Evolutionary conservation across 257 asterid genomes (phyloP), one percentile per base, ranked within the genome.

Genomic region (Salvia miltiorrhiza): DNA sequence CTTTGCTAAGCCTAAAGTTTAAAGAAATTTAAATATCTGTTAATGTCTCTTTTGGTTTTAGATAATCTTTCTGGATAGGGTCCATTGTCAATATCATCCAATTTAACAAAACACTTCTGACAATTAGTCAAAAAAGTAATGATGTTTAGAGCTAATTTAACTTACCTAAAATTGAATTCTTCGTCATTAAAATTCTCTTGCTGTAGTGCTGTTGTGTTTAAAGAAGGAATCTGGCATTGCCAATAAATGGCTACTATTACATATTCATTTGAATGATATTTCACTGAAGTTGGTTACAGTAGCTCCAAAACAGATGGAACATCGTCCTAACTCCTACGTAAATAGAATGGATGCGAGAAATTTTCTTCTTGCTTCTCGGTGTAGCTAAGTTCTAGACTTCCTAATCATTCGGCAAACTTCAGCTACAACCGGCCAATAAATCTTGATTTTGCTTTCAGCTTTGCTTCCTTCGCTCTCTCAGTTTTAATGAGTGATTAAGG

Each of bases 1-100:
- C 68, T 56, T 72, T n/a, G n/a, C n/a, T 5, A 21, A n/a, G n/a
- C n/a, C 69, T 7, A 43, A 39, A 72, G 67, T 43, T 53, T 77
- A 48, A 44, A 30, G 43, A 68, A 54, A 33, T 60, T 59, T 39
- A 41, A 41, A 45, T 55, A 37, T 60, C 16, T 12, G 3, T 60
- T 41, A 40, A 13, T 58, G 55, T n/a, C 30, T 39, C 9, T 14
- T 35, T 78, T 57, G 5, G 11, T 32, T 26, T 33, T 65, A 19
- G 49, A 2, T 4, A 16, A 54, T 5, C 7, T 23, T 32, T 67
- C 20, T 56, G 41, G 50, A 62, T 60, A 70, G 9, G 20, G 19
- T 44, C 53, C 39, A 41, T 54, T 47, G 49, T 43, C 41, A 39
- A 39, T 64, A 39, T 43, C 45, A 13, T 73, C 63, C 43, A 14